A percentile compares a stretch with the other conserved stretches of the same genome.
Conservation (phyloP, 2,329 filamentous ascomycete genomes). For the Fusarium sp. region DNA sequence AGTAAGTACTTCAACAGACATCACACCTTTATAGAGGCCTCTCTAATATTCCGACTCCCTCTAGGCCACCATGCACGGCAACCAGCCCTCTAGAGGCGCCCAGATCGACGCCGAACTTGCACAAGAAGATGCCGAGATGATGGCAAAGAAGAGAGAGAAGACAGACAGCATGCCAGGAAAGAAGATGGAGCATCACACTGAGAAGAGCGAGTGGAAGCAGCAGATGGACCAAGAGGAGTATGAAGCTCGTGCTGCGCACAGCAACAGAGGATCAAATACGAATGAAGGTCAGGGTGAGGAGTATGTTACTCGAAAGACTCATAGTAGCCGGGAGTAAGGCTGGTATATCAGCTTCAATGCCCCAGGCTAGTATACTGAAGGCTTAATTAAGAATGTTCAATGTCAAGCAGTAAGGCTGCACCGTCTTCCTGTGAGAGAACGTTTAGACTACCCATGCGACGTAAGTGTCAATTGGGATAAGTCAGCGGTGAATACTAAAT, state of each 20-base stretch:
- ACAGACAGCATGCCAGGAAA: conserved; percentile 20
- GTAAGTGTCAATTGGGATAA: background rate
- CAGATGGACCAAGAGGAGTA: background rate
- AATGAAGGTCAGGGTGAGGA: background rate
- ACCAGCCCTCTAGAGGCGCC: conserved; percentile 24
- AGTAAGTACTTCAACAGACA: background rate
- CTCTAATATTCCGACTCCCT: background rate
- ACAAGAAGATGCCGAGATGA: conserved; percentile 19
- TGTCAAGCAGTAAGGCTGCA: background rate
- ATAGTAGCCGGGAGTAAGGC: background rate
- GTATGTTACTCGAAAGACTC: background rate
- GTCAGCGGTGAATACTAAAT: background rate
- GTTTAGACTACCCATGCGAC: background rate
- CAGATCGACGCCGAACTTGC: conserved; percentile 25
- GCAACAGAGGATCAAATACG: background rate
- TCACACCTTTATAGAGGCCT: no score
- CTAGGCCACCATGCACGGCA: conserved; percentile 30
- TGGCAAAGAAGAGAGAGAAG: conserved; percentile 18
- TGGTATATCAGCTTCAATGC: background rate
- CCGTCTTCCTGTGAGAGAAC: background rate
- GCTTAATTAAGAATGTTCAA: background rate
- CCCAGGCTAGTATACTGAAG: background rate
- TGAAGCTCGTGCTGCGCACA: background rate
- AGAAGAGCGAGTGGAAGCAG: conserved; percentile 6
- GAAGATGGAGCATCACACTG: background rate